A percentile compares a stretch with the other conserved stretches of the same genome.
phyloP scores from a whole-genome alignment of 352 stramenopile genomes.

The Phytophthora syringae region DNA sequence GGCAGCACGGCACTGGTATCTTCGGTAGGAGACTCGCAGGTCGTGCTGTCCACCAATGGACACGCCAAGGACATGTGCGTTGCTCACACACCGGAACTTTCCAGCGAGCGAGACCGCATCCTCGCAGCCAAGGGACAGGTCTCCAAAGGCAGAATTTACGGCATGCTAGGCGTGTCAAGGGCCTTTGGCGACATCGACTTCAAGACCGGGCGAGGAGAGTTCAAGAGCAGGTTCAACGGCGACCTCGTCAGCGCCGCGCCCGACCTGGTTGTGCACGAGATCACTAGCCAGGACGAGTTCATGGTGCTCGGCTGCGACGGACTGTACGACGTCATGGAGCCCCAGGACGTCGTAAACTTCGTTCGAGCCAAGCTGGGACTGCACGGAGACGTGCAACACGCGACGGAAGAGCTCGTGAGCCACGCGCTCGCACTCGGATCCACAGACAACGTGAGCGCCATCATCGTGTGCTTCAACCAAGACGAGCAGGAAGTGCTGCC shows the following conservation, averaged over 20 bases:
- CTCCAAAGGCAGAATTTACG: conserved; percentile 87
- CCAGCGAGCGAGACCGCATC: conserved; percentile 82
- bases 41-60: conserved; percentile 71
- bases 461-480: conserved; percentile 84
- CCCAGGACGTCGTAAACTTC: conserved; percentile 86
- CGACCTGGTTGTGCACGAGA: conserved; percentile 64
- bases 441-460: conserved; percentile 84
- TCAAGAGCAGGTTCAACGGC: conserved; percentile 84
- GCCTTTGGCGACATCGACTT: conserved; percentile 90
- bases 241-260: conserved; percentile 79
- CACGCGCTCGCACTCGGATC: conserved; percentile 83
- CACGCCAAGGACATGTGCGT: conserved; percentile 65
- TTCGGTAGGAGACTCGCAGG: conserved; percentile 83
- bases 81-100: conserved; percentile 70
- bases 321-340: conserved; percentile 87
- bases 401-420: conserved; percentile 83
- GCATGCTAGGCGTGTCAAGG: conserved; percentile 79
- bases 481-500: conserved; percentile 41
- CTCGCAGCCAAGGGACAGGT: conserved; percentile 82
- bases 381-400: conserved; percentile 78
- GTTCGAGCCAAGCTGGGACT: conserved; percentile 72
- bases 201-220: conserved; percentile 83
- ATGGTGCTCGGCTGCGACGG: conserved; percentile 85
- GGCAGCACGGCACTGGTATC: conserved; percentile 61
- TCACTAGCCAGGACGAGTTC: conserved; percentile 76